Base-by-base conservation (phyloP, 2,329 filamentous ascomycete species). In the Colletotrichum agaves region DNA sequence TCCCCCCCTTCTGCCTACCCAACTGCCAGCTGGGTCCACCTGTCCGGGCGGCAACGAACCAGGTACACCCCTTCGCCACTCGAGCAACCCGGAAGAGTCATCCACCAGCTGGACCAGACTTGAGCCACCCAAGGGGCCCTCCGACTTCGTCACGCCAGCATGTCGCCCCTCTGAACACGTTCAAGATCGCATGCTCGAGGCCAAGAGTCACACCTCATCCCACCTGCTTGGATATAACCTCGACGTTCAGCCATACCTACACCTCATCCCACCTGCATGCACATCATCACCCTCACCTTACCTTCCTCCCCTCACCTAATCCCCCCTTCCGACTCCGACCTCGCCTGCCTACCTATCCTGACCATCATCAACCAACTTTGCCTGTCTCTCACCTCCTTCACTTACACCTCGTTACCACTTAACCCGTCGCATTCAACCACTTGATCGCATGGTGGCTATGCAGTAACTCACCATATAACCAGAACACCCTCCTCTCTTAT, bases 21-120 rank as follows among this genome's bases (percentile, higher is more conserved):
- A 58, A 41, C 35, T 73, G 74, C 70, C 75, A 76, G 70, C 74
- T 78, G 76, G 75, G 74, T 72, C 75, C 77, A 78, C 75, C 74
- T 78, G 75, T 70, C 59, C 52, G 39, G 62, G 66, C 66, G 62
- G 62, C 66, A 66, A 69, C 57, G 53, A 66, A 65, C 49, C 61
- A 67, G 66, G 61, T 46, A 44, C 71, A 67, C 62, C 64, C 61
- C 52, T 59, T 67, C 39, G 69, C 71, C 71, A 67, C 70, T 60
- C 52, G 39, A 35, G n/a, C 31, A 27, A 57, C 67, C 74, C 72
- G 69, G 69, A 74, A 73, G 72, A 74, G 72, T 74, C 72, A 73
- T 74, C 72, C 53, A 63, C 69, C 59, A 69, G 43, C 56, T 63
- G 69, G 59, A 27, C 67, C 46, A 69, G 65, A 65, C 69, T 65